Base-by-base conservation (phyloP, 768 basidiomycete genomes). In the Daedaleopsis nitida region DNA sequence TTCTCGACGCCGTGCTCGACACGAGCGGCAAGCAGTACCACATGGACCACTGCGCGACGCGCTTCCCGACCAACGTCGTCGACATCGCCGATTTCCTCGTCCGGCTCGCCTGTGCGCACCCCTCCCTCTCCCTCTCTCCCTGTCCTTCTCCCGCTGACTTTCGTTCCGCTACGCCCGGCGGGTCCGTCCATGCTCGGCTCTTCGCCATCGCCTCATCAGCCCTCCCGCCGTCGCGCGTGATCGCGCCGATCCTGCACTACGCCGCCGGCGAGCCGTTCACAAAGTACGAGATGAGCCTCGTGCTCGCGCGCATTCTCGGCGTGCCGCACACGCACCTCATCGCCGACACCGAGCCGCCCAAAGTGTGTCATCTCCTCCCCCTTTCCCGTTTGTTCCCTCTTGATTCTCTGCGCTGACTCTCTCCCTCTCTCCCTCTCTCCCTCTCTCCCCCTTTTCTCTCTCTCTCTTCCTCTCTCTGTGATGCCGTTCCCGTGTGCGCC, bases 21-120 rank as follows among this genome's bases (percentile, higher is more conserved):
- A 91, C 91, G 66, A 90, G 89, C 6, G 92, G 91, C 2, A 95
- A 95, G 76, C 78, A 76, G 38, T 95, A 95, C 78, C 93, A 87
- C 73, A 98, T 98, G 96, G 96, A 99, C 71, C 89, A 96, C 72
- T 96, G 87, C 71, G 94, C 93, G 24, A 92, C 89, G 17, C 83
- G 96, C 32, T 96, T 90, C 75, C 96, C 96, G 0, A 98, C 96
- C 24, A 94, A 94, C 68, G 87, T 93, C 12, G 68, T 87, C 35
- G 96, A 98, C 69, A 89, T 98, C 56, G 94, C 91, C 2, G 78
- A 84, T 21, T 96, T 96, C 69, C 80, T 98, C 35, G 86, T 88
- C 45, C 86, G 91, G 42, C 79, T 96, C 4, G 78, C 85, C 23
- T 80, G 93, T 94, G 63, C 52, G 82, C 74, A 13, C 24, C 34